A percentile compares a stretch with the other conserved stretches of the same genome.
Evolutionary conservation across 331 rosid genomes (phyloP).

Genomic region (Prunus yedoensis): DNA sequence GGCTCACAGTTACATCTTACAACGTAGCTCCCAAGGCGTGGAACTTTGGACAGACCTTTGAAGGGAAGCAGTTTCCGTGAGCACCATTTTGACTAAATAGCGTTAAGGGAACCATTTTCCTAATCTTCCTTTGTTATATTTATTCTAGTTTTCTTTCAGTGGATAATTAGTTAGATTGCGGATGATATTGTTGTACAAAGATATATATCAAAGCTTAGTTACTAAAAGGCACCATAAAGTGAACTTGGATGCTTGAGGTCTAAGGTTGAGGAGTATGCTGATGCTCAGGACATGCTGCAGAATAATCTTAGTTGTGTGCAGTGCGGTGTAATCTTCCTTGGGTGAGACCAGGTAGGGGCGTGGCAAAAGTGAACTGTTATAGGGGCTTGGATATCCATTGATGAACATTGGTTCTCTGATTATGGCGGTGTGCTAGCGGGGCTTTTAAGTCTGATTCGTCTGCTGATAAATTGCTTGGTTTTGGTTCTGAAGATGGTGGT

Average conservation of each 20-base stretch:
- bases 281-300: neutral
- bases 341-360: neutral
- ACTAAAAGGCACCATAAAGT: neutral
- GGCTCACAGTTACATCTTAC: slow-evolving; percentile 66
- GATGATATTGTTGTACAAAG: slow-evolving; percentile 10
- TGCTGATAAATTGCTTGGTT: neutral
- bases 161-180: slow-evolving; percentile 2
- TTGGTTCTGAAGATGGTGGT: neutral
- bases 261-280: neutral
- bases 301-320: neutral
- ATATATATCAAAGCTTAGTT: neutral
- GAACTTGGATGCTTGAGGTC: neutral
- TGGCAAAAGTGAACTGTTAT: neutral
- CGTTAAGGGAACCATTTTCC: slow-evolving; percentile 13
- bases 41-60: slow-evolving; percentile 91
- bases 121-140: neutral
- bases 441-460: neutral
- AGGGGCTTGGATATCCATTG: neutral
- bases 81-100: slow-evolving; percentile 17
- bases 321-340: neutral
- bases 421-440: neutral
- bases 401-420: neutral
- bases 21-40: slow-evolving; percentile 81
- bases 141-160: neutral
- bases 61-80: slow-evolving; percentile 78